Conservation (phyloP, 768 basidiomycete species). For the Lentinula sp. region DNA sequence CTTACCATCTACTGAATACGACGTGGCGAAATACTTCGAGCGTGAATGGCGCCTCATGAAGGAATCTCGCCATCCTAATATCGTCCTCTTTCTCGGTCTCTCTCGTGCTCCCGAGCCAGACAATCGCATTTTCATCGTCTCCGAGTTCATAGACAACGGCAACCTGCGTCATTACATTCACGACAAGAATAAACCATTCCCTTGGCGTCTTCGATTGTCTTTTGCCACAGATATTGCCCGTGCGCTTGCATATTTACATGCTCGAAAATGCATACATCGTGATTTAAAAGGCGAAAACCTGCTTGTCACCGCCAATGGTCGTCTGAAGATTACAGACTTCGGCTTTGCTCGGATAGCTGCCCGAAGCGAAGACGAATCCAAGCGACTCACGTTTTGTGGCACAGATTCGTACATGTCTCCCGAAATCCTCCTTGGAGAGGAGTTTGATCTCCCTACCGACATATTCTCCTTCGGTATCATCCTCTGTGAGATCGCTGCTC, state of each 20-base stretch:
- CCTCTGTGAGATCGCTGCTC: slow-evolving; percentile 85
- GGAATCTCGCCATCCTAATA: slow-evolving; percentile 88
- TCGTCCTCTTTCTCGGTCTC: slow-evolving; percentile 89
- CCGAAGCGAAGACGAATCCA: slow-evolving; percentile 83
- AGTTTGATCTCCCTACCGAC: slow-evolving; percentile 92
- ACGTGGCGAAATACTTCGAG: slow-evolving; percentile 96
- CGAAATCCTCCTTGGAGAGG: slow-evolving; percentile 85
- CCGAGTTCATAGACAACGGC: slow-evolving; percentile 89
- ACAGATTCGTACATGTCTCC: slow-evolving; percentile 97
- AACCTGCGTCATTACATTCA: slow-evolving; percentile 91
- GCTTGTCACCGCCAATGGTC: slow-evolving; percentile 89
- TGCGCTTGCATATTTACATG: slow-evolving; percentile 96
- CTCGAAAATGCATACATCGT: slow-evolving; percentile 81
- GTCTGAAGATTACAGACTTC: slow-evolving; percentile 98
- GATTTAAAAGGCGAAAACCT: slow-evolving; percentile 98
- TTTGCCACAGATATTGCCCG: slow-evolving; percentile 94
- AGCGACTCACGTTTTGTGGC: slow-evolving; percentile 82
- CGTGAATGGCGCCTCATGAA: slow-evolving; percentile 99
- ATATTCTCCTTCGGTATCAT: slow-evolving; percentile 92
- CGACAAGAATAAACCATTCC: slow-evolving; percentile 76
- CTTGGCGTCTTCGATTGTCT: slow-evolving; percentile 89
- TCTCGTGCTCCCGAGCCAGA: slow-evolving; percentile 74
- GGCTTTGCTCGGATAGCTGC: slow-evolving; percentile 95
- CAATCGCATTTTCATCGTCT: slow-evolving; percentile 88
- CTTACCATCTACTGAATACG: slow-evolving; percentile 84